A percentile compares a stretch with the other conserved stretches of the same genome.
phyloP scores from a whole-genome alignment of 2,329 filamentous ascomycete genomes.

The Paecilomyces dactylethromorphus region DNA sequence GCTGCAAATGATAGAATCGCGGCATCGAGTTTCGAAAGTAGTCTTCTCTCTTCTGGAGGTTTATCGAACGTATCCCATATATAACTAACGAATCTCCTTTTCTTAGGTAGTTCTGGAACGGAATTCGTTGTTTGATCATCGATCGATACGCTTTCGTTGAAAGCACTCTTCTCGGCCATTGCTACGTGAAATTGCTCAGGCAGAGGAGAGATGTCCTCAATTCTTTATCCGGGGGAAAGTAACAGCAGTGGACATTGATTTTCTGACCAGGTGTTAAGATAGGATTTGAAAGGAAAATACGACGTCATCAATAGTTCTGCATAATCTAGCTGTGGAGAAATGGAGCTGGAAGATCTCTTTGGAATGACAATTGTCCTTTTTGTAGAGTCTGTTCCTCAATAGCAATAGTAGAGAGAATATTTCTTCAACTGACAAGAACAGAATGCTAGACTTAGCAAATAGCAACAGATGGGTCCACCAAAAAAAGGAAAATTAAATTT shows the following conservation, averaged over 20 bases:
- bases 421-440: too few species aligned
- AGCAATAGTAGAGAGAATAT: not conserved
- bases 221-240: not conserved
- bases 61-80: slow-evolving; percentile 51
- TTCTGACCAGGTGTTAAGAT: not conserved
- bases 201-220: not conserved
- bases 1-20: slow-evolving; percentile 44
- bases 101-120: slow-evolving; percentile 7
- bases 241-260: not conserved
- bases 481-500: not conserved
- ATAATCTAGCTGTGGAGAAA: not conserved
- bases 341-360: not conserved
- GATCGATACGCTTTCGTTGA: not conserved
- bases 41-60: slow-evolving; percentile 41
- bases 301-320: not conserved
- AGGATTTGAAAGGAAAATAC: not conserved
- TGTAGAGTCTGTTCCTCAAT: not conserved
- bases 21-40: slow-evolving; percentile 45
- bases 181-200: not conserved
- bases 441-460: too few species aligned
- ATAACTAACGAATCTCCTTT: slow-evolving; percentile 43
- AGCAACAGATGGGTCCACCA: too few species aligned
- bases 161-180: not conserved
- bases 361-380: not conserved
- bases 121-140: not conserved